phyloP scores from a whole-genome alignment of 257 asterid genomes.

The Agastache rugosa region DNA sequence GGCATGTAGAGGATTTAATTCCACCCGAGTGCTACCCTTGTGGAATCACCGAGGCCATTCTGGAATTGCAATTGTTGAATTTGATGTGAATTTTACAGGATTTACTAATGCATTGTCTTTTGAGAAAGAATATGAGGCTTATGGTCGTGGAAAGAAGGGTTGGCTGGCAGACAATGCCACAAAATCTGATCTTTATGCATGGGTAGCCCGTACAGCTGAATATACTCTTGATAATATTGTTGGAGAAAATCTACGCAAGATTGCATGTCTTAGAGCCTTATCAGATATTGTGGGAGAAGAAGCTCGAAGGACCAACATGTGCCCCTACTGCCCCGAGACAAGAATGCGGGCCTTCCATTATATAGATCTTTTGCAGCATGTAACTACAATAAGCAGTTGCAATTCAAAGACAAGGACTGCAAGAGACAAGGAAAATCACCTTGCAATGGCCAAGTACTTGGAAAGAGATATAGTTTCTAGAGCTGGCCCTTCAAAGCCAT shows the following conservation, averaged over 20 bases:
- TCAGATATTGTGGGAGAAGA: conserved; percentile 37
- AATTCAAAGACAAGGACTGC: conserved; percentile 61
- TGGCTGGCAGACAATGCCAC: conserved; percentile 50
- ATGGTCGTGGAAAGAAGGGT: conserved; percentile 64
- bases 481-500: conserved; percentile 46
- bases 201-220: conserved; percentile 67
- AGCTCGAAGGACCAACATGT: conserved; percentile 39
- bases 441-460: conserved; percentile 71
- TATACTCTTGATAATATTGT: conserved; percentile 9
- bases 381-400: conserved; percentile 59
- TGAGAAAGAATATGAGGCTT: conserved; percentile 59
- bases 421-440: conserved; percentile 74
- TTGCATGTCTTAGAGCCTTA: conserved; percentile 26
- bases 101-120: conserved; percentile 66
- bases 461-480: conserved; percentile 36
- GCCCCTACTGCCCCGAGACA: conserved; percentile 82
- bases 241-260: conserved; percentile 33
- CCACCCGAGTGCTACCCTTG: conserved; percentile 71
- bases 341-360: conserved; percentile 59
- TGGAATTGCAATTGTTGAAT: conserved; percentile 71
- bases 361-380: conserved; percentile 77
- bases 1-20: conserved; percentile 59
- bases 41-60: conserved; percentile 78
- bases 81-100: conserved; percentile 66
- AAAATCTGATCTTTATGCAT: conserved; percentile 59